phyloP scores from a whole-genome alignment of 495 filamentous ascomycete genomes.

The Penicillium samsonianum region DNA sequence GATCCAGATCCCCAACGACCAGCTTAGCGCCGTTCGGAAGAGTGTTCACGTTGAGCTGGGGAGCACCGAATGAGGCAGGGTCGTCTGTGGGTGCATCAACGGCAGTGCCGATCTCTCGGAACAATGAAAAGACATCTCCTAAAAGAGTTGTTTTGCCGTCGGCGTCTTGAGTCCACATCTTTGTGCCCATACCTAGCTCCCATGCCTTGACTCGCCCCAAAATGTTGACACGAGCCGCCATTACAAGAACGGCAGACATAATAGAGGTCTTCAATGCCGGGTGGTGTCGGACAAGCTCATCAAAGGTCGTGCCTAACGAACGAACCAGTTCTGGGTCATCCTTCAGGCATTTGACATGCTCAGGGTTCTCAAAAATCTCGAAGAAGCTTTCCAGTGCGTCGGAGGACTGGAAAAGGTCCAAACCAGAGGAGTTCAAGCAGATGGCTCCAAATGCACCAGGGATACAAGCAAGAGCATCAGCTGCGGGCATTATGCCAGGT shows the following conservation, averaged over 20 bases:
- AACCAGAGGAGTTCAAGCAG: slow-evolving; percentile 83
- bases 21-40: slow-evolving; percentile 46
- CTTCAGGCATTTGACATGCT: slow-evolving; percentile 80
- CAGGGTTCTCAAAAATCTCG: slow-evolving; percentile 89
- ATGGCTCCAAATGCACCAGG: slow-evolving; percentile 90
- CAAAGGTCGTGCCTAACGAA: slow-evolving; percentile 76
- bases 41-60: slow-evolving; percentile 30
- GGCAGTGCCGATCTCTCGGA: slow-evolving; percentile 38
- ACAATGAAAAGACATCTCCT: slow-evolving; percentile 36
- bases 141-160: slow-evolving; percentile 35
- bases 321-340: slow-evolving; percentile 59
- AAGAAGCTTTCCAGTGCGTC: slow-evolving; percentile 82
- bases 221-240: slow-evolving; percentile 74
- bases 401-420: slow-evolving; percentile 85
- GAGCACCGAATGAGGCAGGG: slow-evolving; percentile 34
- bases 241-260: slow-evolving; percentile 75
- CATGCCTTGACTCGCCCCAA: slow-evolving; percentile 68
- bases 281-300: slow-evolving; percentile 93
- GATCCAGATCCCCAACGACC: slow-evolving; percentile 34
- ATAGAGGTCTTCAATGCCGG: slow-evolving; percentile 77
- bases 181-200: slow-evolving; percentile 71
- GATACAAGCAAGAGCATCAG: slow-evolving; percentile 82
- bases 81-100: slow-evolving; percentile 32
- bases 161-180: slow-evolving; percentile 65
- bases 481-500: slow-evolving; percentile 75